Evolutionary conservation across 2,329 filamentous ascomycete species (phyloP), one percentile per base, ranked within the genome.

Genomic region (Clonostachys sp.): DNA sequence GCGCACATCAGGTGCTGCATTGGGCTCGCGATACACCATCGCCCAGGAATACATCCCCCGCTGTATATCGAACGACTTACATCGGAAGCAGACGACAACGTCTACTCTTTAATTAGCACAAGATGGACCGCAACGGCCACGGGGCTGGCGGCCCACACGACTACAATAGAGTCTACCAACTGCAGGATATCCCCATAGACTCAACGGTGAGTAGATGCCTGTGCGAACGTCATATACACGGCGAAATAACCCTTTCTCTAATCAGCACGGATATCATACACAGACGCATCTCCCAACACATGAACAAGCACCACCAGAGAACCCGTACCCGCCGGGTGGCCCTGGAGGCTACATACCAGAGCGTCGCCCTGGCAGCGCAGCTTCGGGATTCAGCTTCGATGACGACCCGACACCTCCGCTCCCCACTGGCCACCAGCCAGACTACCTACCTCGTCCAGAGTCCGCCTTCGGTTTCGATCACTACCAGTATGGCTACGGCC

Each of bases 401-500:
- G 24, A 44, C 30, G n/a, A 33, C 24, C 42, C 42, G 10, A 12
- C 18, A 12, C 16, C 20, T 10, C 14, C 42, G 5, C 17, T n/a
- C 20, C 18, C 42, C 12, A 17, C 40, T n/a, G n/a, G 18, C 7
- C 40, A 42, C 40, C 17, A 44, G 8, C n/a, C 17, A 14, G 42
- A 34, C 13, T 44, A 14, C 42, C 24, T 33, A 5, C n/a, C n/a
- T 24, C 34, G 34, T n/a, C 24, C 24, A 14, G 30, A 30, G 17
- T 44, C 34, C 17, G 42, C 24, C 20, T 16, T 33, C 20, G 42
- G 51, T 39, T 43, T 44, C 41, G 44, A 34, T 17, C 44, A 50
- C 74, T 1, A 66, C 67, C 17, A 30, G 9, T 30, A 30, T 30
- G 61, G 68, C 30, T 33, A 18, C 14, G 46, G 45, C 34, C 44